Evolutionary conservation across 805 yeast species (phyloP), one percentile per base, ranked within the genome.

Genomic region (Hanseniaspora mollemarum): DNA sequence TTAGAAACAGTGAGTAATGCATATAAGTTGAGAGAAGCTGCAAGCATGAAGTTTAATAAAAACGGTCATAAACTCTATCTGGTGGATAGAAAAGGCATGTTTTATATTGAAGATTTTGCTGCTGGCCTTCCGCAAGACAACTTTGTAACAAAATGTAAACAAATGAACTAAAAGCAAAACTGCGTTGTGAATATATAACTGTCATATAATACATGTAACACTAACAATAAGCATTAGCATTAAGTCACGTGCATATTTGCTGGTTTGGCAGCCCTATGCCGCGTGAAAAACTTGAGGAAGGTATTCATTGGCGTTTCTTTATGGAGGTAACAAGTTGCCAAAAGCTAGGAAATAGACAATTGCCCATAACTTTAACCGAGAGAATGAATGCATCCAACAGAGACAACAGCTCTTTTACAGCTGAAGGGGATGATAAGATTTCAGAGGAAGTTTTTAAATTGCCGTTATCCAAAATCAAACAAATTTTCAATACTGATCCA

Each of bases 41-140:
- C 96, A 0, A 72, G 87, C 1, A 62, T 88, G 54, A 66, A 73
- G 46, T 88, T 86, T 60, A 81, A 88, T 32, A 73, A 77, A 9
- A 86, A 84, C 60, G 96, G 97, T 0, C 87, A 87, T 43, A 79
- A 79, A 54, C 68, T 88, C 18, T 81, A 77, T 57, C 73, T 78
- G 3, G 73, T 87, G 15, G 97, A 88, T 63, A 69, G 96, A 37
- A 85, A 83, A 59, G 96, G 96, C 0, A 64, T 77, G 0, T 67
- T 87, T 42, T 80, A 80, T 55, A 76, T 87, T 29, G 85, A 83
- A 57, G 96, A 88, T 65, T 88, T 87, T 66, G 83, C 92, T 13
- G 88, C 87, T 49, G 95, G 94, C 1, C 65, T 80, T 21, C 92
- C 92, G 12, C 80, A 78, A 55, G 79, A 77, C 57, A 73, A 72